Conservation (phyloP, 2,329 filamentous ascomycete species). For the Fusarium duplospermum region DNA sequence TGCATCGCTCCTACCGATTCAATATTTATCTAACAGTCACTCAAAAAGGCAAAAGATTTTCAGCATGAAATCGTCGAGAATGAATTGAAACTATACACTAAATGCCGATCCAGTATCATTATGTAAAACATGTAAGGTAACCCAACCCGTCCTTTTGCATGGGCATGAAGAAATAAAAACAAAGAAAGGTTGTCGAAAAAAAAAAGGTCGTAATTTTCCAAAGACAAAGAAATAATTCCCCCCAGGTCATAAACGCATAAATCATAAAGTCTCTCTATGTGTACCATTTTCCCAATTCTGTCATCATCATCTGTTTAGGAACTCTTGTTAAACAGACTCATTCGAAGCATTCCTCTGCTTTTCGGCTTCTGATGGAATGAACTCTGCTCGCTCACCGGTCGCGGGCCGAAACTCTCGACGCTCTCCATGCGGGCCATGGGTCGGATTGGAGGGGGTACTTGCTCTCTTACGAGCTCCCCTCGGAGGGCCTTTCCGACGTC, state of each 20-base stretch:
- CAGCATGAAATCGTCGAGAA: neutral
- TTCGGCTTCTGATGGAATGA: slow-evolving; percentile 35
- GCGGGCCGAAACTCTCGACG: slow-evolving; percentile 38
- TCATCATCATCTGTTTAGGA: slow-evolving; percentile 5
- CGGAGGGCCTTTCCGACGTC: slow-evolving; percentile 57
- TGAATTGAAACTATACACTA: slow-evolving; percentile 9
- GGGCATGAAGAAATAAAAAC: neutral
- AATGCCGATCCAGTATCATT: slow-evolving; percentile 14
- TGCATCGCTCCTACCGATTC: neutral
- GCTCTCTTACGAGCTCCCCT: slow-evolving; percentile 48
- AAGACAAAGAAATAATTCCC: neutral
- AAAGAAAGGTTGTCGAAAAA: neutral
- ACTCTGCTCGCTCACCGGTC: slow-evolving; percentile 38
- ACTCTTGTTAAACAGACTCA: slow-evolving; percentile 39
- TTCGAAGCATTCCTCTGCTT: slow-evolving; percentile 32
- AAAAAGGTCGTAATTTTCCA: slow-evolving; percentile 11
- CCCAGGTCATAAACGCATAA: slow-evolving; percentile 31
- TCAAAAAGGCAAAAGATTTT: neutral
- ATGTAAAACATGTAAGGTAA: slow-evolving; percentile 24
- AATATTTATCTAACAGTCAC: neutral
- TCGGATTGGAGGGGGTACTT: slow-evolving; percentile 8
- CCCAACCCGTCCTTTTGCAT: slow-evolving; percentile 7
- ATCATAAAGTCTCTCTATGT: slow-evolving; percentile 24
- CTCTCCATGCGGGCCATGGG: slow-evolving; percentile 38
- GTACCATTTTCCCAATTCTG: neutral